Conservation (phyloP, 371 early-diverging fungal genomes). For the Blakeslea trispora region DNA sequence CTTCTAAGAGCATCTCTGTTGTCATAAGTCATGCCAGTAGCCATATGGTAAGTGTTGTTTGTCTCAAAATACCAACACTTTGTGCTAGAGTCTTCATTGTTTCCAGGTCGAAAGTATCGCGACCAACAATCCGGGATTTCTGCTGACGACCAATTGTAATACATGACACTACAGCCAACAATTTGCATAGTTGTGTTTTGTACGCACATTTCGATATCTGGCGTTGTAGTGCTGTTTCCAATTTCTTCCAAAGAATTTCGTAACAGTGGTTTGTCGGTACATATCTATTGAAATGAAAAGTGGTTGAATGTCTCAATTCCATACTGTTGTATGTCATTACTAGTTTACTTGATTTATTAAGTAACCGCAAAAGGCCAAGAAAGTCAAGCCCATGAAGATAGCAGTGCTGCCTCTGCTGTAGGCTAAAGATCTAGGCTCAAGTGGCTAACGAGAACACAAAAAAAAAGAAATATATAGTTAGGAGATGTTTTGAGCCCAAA, state of each 20-base stretch:
- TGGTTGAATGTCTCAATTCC: not conserved
- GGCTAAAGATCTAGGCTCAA: slow-evolving; percentile 32
- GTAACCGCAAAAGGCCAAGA: slow-evolving; percentile 38
- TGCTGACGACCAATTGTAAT: slow-evolving; percentile 23
- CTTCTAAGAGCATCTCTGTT: slow-evolving; percentile 26
- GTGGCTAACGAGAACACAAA: slow-evolving; percentile 35
- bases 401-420: slow-evolving; percentile 34
- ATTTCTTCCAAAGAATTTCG: slow-evolving; percentile 34
- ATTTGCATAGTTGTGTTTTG: slow-evolving; percentile 32
- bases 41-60: slow-evolving; percentile 24
- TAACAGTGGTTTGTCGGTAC: slow-evolving; percentile 35
- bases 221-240: slow-evolving; percentile 17
- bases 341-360: slow-evolving; percentile 27
- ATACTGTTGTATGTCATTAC: not conserved
- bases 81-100: not conserved
- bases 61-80: slow-evolving; percentile 35
- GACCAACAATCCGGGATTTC: slow-evolving; percentile 21
- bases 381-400: slow-evolving; percentile 25
- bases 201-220: slow-evolving; percentile 43
- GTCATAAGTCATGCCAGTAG: slow-evolving; percentile 17
- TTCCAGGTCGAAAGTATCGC: slow-evolving; percentile 13
- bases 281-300: slow-evolving; percentile 19
- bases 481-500: too few species aligned
- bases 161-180: slow-evolving; percentile 27
- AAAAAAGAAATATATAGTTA: not conserved